phyloP scores from a whole-genome alignment of 192 early-diverging fungal genomes.

The Mycoemilia scoparia region DNA sequence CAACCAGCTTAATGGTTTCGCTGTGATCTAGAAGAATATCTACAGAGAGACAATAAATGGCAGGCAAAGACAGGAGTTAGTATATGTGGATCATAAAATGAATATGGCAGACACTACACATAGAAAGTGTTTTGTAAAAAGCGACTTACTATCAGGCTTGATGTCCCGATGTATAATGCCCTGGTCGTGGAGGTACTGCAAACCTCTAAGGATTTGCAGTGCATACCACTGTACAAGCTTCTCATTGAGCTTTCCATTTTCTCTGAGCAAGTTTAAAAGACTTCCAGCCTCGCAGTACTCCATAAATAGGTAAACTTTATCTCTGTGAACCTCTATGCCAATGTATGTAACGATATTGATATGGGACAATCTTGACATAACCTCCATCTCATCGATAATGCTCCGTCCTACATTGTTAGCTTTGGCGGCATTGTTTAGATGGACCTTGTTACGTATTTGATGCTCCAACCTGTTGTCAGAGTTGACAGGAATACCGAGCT shows the following conservation, averaged over 20 bases:
- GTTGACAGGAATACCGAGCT: slow-evolving; percentile 36
- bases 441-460: slow-evolving; percentile 2
- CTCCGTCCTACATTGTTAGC: slow-evolving; percentile 24
- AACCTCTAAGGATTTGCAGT: slow-evolving; percentile 63
- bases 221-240: slow-evolving; percentile 47
- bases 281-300: slow-evolving; percentile 71
- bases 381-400: slow-evolving; percentile 80
- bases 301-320: slow-evolving; percentile 82
- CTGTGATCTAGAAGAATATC: slow-evolving; percentile 63
- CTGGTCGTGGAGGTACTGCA: slow-evolving; percentile 66
- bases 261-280: slow-evolving; percentile 43
- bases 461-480: slow-evolving; percentile 2
- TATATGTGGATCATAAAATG: background rate
- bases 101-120: slow-evolving; percentile 4
- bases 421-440: slow-evolving; percentile 1
- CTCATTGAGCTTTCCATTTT: slow-evolving; percentile 70
- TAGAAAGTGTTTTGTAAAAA: slow-evolving; percentile 25
- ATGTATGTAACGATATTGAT: slow-evolving; percentile 81
- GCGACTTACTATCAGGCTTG: slow-evolving; percentile 72
- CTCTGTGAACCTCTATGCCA: slow-evolving; percentile 80
- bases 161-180: slow-evolving; percentile 83
- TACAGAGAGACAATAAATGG: too few species aligned
- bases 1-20: slow-evolving; percentile 67
- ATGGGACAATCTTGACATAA: slow-evolving; percentile 77
- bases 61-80: too few species aligned